Evolutionary conservation across 2,329 filamentous ascomycete species (phyloP), one percentile per base, ranked within the genome.

Genomic region (Ophiostoma sp.): DNA sequence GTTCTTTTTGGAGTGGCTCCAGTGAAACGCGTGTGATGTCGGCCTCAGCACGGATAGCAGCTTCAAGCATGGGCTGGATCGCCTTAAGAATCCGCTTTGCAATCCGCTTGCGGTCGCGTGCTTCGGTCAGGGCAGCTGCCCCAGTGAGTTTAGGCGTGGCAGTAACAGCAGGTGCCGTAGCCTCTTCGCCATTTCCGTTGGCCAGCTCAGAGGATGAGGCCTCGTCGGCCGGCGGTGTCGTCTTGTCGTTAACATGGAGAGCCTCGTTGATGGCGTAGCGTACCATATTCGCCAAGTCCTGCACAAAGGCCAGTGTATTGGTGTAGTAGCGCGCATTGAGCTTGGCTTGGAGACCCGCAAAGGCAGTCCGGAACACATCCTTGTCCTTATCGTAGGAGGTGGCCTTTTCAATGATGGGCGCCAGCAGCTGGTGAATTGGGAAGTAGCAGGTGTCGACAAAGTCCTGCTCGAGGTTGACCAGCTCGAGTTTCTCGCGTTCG

Each of bases 371-470:
- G 78, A 92, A 92, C 19, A 90, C 82, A 71, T 87, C 83, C 77
- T 88, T 91, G 72, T 87, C 83, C 76, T 88, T 91, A 78, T 93
- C 91, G 73, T 92, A 86, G 3, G 85, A 85, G 79, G 93, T 87
- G 11, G 94, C 94, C 82, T 92, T 94, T 55, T 94, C 91, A 69
- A 98, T 85, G 36, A 96, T 91, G 3, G 93, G 92, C 79, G 87
- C 88, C 28, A 99, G 87, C 69, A 97, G 83, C 77, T 90, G 90
- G 72, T 91, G 88, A 17, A 98, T 89, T 0, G 96, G 96, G 77
- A 98, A 98, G 82, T 98, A 99, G 77, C 97, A 92, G 48, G 89
- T 92, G 80, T 98, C 92, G 39, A 98, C 89, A 78, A 97, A 91
- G 74, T 91, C 90, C 77, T 90, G 90, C 78, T 98, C 88, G 69